Base-by-base conservation (phyloP, 495 filamentous ascomycete species). In the Hypoxylon fuscum region DNA sequence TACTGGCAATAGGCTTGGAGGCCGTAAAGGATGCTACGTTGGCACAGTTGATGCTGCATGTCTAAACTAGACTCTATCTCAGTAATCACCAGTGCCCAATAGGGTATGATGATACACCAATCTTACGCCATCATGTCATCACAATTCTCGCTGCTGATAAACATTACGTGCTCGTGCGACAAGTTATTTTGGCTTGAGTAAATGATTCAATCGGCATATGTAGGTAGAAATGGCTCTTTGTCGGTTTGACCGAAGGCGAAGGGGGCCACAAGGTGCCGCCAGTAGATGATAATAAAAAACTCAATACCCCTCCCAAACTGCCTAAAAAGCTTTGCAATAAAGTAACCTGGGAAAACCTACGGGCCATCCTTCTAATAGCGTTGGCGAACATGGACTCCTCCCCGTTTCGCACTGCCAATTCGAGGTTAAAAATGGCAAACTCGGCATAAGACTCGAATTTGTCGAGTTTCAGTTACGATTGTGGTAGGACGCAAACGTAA, bases 121-220 rank as follows among this genome's bases (percentile, higher is more conserved):
- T 66, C 63, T 66, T 66, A 66, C 63, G 63, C 63, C 63, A 66
- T 66, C 56, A 66, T 61, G 56, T 61, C 63, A 66, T 66, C 46
- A 44, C 8, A 34, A 48, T 31, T 37, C 40, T 48, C 37, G 25
- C 25, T 54, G 63, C 63, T 58, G 57, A 66, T 66, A 49, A 54
- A 44, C 48, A 66, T 58, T 66, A 57, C 57, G 63, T 66, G 62
- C 63, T 52, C 8, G 63, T 66, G 57, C 46, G 47, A 66, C 57
- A 20, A 40, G 34, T 35, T 55, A 50, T 47, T 54, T 53, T 22
- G 35, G 18, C 49, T 3, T 48, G 22, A 56, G 34, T 37, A n/a
- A 40, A 31, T 37, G 44, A 59, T 47, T 45, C 10, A 59, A 46
- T 50, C 20, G 55, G 45, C 17, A 27, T 27, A 27, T 27, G 25